Evolutionary conservation across 306 rosid species (phyloP).

Genomic region (Nissolia schottii): DNA sequence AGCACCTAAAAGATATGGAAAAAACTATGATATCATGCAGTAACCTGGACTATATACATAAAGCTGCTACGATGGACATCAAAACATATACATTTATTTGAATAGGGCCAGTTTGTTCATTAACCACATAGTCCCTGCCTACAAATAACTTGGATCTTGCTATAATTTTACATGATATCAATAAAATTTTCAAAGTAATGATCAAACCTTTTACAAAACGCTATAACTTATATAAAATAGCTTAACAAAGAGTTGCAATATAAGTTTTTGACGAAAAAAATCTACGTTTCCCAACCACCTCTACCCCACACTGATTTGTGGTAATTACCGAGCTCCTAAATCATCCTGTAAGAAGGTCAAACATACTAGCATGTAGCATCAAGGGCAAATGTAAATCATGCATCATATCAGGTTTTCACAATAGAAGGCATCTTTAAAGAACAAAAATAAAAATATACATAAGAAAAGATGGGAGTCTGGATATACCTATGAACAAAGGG

Average conservation of each 20-base stretch:
- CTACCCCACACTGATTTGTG: background rate
- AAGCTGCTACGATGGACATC: background rate
- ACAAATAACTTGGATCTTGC: background rate
- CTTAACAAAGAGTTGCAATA: background rate
- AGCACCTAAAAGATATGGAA: background rate
- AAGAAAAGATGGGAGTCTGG: constrained; percentile 4
- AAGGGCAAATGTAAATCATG: background rate
- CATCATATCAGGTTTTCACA: background rate
- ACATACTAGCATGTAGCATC: background rate
- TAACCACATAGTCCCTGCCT: background rate
- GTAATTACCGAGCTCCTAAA: background rate
- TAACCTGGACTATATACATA: background rate
- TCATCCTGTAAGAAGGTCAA: background rate
- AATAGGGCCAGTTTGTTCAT: background rate
- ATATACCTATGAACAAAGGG: constrained; percentile 88
- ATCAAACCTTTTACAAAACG: background rate
- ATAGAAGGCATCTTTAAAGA: background rate
- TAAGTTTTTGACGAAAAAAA: background rate
- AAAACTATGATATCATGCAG: background rate
- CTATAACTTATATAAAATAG: background rate
- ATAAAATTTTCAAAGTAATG: background rate
- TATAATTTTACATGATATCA: background rate
- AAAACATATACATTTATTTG: background rate
- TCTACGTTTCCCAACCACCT: background rate
- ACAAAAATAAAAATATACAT: background rate